Percentiles rank a stretch among this genome's conserved stretches.
These are phyloP conservation scores for Boletus fagicola DNA, from an alignment of 768 basidiomycete genomes.

Conservation along the genomic window DNA sequence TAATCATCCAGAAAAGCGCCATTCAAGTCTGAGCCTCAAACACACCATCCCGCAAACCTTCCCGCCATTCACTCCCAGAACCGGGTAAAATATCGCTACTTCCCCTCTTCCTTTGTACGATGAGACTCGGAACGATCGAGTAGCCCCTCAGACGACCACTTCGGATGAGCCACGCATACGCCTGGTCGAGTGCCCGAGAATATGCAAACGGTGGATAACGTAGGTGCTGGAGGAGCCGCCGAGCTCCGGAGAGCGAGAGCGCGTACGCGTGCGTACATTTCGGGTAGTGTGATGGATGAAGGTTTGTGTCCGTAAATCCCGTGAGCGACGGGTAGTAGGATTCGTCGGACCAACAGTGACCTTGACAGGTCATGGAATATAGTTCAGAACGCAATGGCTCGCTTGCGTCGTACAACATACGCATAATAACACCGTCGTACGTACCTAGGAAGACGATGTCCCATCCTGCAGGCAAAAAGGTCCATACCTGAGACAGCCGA, in stretches of 20 bases:
- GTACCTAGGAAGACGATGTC: slow-evolving; percentile 72
- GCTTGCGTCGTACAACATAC: neutral
- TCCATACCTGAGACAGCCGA: slow-evolving; percentile 48
- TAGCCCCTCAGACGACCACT: slow-evolving; percentile 55
- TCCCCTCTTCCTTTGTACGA: slow-evolving; percentile 60
- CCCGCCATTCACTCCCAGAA: slow-evolving; percentile 57
- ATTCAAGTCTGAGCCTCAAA: slow-evolving; percentile 27
- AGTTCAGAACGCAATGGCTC: slow-evolving; percentile 2
- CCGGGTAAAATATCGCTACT: slow-evolving; percentile 53
- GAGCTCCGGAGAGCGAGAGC: slow-evolving; percentile 57
- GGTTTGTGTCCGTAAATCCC: slow-evolving; percentile 17
- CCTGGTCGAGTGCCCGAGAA: slow-evolving; percentile 75
- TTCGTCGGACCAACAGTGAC: slow-evolving; percentile 82
- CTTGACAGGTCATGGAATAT: slow-evolving; percentile 34
- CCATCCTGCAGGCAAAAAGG: slow-evolving; percentile 57
- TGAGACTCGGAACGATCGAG: slow-evolving; percentile 65
- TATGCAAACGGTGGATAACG: slow-evolving; percentile 68
- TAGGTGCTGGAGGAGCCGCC: slow-evolving; percentile 57
- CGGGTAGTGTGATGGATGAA: slow-evolving; percentile 60
- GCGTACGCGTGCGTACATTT: slow-evolving; percentile 77
- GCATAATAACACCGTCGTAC: slow-evolving; percentile 7
- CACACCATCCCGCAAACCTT: slow-evolving; percentile 47
- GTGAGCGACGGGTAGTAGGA: slow-evolving; percentile 41
- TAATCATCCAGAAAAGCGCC: neutral
- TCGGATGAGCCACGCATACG: slow-evolving; percentile 63